A percentile compares a stretch with the other conserved stretches of the same genome.
These are phyloP conservation scores for Umbelopsis vinacea DNA, from an alignment of 192 early-diverging fungal genomes.

Conservation along the genomic window DNA sequence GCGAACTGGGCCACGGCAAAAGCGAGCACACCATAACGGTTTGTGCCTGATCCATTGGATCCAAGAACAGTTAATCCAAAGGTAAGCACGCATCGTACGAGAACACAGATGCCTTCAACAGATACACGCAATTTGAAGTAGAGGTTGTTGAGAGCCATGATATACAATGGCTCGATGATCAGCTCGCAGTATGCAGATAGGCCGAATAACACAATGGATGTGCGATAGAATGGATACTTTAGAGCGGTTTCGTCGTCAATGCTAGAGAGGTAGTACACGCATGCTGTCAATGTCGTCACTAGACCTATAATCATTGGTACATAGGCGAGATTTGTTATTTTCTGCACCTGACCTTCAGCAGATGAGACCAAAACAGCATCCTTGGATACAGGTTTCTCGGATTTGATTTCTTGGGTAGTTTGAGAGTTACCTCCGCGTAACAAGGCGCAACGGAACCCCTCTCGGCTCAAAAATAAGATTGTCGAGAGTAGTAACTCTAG, in stretches of 20 bases:
- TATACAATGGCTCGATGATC: constrained; percentile 84
- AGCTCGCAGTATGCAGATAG: constrained; percentile 83
- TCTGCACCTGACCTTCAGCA: constrained; percentile 47
- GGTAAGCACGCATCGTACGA: constrained; percentile 72
- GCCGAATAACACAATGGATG: constrained; percentile 69
- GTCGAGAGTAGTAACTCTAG: constrained; percentile 90
- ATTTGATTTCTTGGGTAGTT: not conserved
- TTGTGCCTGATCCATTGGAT: constrained; percentile 28
- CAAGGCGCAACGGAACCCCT: constrained; percentile 75
- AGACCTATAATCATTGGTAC: constrained; percentile 68
- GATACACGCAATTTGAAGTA: constrained; percentile 79
- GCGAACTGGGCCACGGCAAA: constrained; percentile 84
- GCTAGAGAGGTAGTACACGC: constrained; percentile 52
- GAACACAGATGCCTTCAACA: constrained; percentile 82
- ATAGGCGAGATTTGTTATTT: constrained; percentile 75
- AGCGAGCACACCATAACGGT: constrained; percentile 66
- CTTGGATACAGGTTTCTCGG: constrained; percentile 13
- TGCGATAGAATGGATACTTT: constrained; percentile 52
- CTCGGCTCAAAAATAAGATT: constrained; percentile 89
- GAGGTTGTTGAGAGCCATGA: constrained; percentile 69
- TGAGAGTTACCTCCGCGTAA: constrained; percentile 55
- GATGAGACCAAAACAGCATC: not conserved
- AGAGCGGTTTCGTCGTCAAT: constrained; percentile 24
- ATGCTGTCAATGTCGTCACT: constrained; percentile 58
- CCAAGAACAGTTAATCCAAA: constrained; percentile 53